Percentiles rank a stretch among this genome's conserved stretches.
Conservation (phyloP, 768 basidiomycete genomes). For the Gymnopilus dilepis region DNA sequence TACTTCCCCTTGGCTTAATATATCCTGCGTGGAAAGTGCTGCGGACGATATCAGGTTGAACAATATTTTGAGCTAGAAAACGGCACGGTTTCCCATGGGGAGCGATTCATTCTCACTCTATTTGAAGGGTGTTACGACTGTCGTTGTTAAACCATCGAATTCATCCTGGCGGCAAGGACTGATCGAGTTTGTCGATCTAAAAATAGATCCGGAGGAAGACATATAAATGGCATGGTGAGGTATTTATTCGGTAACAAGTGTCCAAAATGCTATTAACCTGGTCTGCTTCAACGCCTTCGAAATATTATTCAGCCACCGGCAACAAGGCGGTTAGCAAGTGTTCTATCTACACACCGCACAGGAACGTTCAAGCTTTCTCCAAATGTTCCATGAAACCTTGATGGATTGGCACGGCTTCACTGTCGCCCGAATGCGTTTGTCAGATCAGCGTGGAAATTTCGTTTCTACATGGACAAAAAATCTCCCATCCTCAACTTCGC, state of each 20-base stretch:
- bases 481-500: background rate
- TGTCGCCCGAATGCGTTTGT: conserved; percentile 10
- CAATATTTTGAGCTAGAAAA: conserved; percentile 15
- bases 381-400: conserved; percentile 3
- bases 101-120: conserved; percentile 22
- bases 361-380: conserved; percentile 5
- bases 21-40: conserved; percentile 23
- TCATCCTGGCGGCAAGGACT: conserved; percentile 15
- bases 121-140: conserved; percentile 20
- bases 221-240: background rate
- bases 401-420: conserved; percentile 10
- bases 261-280: background rate
- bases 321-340: background rate
- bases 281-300: background rate
- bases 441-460: conserved; percentile 5
- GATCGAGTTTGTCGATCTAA: conserved; percentile 20
- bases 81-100: conserved; percentile 14
- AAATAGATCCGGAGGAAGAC: conserved; percentile 9
- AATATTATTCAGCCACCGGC: conserved; percentile 1
- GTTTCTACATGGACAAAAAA: background rate
- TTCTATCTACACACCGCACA: background rate
- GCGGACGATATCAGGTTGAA: conserved; percentile 26
- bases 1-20: conserved; percentile 22
- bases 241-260: background rate
- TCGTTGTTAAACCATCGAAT: conserved; percentile 12